Evolutionary conservation across 768 basidiomycete genomes (phyloP).

Genomic region (Mrakia gelida): DNA sequence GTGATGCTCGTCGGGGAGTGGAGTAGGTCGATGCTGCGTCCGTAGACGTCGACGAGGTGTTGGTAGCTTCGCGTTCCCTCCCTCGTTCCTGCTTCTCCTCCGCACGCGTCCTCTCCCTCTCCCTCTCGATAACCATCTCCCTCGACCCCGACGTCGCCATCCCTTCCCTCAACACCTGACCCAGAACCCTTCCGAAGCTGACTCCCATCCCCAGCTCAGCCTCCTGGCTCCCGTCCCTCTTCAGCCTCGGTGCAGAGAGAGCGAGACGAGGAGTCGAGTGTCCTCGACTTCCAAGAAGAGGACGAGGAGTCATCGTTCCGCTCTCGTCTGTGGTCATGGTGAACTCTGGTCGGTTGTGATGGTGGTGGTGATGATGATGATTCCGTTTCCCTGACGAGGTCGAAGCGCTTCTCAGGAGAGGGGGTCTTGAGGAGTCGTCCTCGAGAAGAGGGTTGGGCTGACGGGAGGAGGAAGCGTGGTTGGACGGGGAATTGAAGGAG

Average conservation of each 20-base stretch:
- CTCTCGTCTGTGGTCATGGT: conserved; percentile 1
- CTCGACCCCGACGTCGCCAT: conserved; percentile 16
- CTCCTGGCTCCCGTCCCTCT: background rate
- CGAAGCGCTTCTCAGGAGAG: conserved; percentile 3
- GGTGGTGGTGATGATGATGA: background rate
- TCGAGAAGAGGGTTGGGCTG: conserved; percentile 1
- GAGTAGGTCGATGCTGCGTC: background rate
- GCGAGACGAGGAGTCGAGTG: conserved; percentile 16
- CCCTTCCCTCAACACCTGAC: conserved; percentile 31
- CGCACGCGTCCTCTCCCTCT: conserved; percentile 14
- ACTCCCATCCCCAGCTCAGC: background rate
- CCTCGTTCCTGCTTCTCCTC: background rate
- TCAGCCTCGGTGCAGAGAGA: background rate
- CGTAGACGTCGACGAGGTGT: background rate
- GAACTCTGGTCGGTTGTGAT: background rate
- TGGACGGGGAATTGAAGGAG: background rate
- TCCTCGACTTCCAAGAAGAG: background rate
- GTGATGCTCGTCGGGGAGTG: background rate
- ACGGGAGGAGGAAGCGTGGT: background rate
- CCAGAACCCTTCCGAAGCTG: conserved; percentile 30
- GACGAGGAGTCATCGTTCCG: conserved; percentile 14
- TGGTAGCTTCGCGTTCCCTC: background rate
- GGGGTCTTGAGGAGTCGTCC: conserved; percentile 10
- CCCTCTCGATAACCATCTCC: background rate
- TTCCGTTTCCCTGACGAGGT: background rate